Evolutionary conservation across 345 rosid genomes (phyloP).

Genomic region (Corymbia maculata): DNA sequence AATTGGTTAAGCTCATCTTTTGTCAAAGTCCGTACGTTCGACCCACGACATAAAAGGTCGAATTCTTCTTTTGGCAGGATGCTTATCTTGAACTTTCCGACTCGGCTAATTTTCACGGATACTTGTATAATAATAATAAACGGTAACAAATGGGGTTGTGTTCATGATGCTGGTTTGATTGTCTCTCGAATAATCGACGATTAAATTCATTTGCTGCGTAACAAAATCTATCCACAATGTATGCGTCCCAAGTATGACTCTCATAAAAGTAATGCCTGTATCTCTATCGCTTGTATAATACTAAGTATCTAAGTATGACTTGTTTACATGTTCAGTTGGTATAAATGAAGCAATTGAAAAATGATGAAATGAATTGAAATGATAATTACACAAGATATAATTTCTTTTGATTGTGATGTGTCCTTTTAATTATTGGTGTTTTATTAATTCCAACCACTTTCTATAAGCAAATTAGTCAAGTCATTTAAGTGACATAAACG

Average conservation of each 20-base stretch:
- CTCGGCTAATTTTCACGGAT: background rate
- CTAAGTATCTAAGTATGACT: background rate
- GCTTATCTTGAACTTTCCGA: background rate
- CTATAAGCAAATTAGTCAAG: background rate
- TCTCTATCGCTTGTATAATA: background rate
- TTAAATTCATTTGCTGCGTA: background rate
- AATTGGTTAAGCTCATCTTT: background rate
- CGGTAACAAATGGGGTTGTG: fast-evolving
- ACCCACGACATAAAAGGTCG: background rate
- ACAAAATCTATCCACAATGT: background rate
- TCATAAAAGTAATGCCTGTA: background rate
- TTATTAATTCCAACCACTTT: background rate
- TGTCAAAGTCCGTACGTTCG: background rate
- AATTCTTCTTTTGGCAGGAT: background rate
- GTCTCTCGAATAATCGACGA: background rate
- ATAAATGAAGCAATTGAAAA: background rate
- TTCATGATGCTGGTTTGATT: background rate
- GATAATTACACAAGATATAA: background rate
- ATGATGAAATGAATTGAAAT: background rate
- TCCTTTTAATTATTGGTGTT: background rate
- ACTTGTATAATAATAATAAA: background rate
- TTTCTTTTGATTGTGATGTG: background rate
- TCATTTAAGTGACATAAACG: no score
- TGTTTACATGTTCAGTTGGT: background rate
- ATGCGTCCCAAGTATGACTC: background rate